Conservation (phyloP, 495 filamentous ascomycete species). For the Neurospora tetrasperma region DNA sequence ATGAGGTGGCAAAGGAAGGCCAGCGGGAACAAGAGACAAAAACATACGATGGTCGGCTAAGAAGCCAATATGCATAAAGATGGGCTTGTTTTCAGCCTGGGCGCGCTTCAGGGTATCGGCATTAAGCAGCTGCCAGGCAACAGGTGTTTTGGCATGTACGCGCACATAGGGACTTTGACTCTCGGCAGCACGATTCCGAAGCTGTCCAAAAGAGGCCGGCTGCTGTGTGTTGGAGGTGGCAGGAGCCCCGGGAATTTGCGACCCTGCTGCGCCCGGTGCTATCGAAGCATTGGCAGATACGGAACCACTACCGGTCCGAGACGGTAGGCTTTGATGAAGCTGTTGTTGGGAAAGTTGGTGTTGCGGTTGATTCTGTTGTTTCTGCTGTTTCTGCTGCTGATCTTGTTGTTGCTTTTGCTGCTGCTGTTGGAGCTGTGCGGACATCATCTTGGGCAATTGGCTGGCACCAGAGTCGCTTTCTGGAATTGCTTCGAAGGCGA, state of each 20-base stretch:
- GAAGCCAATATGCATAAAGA: conserved; percentile 95
- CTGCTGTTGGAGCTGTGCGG: conserved; percentile 4
- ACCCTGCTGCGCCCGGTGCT: not conserved
- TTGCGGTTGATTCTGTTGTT: conserved; percentile 7
- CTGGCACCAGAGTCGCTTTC: not conserved
- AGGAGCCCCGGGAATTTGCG: not conserved
- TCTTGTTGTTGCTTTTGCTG: conserved; percentile 6
- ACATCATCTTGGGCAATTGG: conserved; percentile 7
- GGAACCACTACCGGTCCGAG: not conserved
- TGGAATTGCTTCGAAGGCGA: not conserved
- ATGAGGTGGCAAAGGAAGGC: not conserved
- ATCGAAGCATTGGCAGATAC: not conserved
- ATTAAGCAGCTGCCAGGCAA: conserved; percentile 89
- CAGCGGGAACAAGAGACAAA: not conserved
- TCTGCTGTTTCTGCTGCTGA: not conserved
- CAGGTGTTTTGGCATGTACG: conserved; percentile 70
- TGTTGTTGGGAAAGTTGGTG: conserved; percentile 4
- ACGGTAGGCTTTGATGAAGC: conserved; percentile 1
- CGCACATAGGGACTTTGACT: conserved; percentile 81
- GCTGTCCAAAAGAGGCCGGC: conserved; percentile 7
- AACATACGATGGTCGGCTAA: conserved; percentile 84
- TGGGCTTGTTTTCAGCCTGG: conserved; percentile 65
- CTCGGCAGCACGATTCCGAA: conserved; percentile 61
- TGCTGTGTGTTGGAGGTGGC: not conserved
- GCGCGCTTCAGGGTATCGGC: conserved; percentile 67